Evolutionary conservation across 2,329 filamentous ascomycete species (phyloP).

Genomic region (Penicillium italicum): DNA sequence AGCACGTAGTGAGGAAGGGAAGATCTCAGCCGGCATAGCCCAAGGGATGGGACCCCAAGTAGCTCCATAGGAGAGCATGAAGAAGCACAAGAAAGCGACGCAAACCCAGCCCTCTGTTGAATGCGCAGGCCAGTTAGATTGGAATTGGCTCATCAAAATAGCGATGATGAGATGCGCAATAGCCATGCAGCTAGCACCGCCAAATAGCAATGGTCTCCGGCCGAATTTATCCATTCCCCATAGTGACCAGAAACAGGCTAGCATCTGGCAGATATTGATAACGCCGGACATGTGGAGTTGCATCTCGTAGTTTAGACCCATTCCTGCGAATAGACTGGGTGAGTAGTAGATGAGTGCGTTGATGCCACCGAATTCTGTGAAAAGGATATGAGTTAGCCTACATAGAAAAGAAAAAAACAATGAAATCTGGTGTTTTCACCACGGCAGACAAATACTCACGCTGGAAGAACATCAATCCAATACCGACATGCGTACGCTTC

Average conservation of each 20-base stretch:
- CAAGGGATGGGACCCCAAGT: slow-evolving; percentile 37
- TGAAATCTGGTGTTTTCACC: neutral
- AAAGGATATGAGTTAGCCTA: slow-evolving; percentile 40
- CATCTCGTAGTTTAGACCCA: slow-evolving; percentile 28
- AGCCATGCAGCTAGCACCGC: slow-evolving; percentile 26
- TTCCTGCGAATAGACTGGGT: slow-evolving; percentile 39
- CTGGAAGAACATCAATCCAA: slow-evolving; percentile 41
- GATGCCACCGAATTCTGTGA: slow-evolving; percentile 44
- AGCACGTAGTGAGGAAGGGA: slow-evolving; percentile 31
- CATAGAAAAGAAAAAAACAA: neutral
- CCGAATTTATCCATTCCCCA: slow-evolving; percentile 32
- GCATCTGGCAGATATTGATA: slow-evolving; percentile 33
- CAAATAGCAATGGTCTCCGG: slow-evolving; percentile 23
- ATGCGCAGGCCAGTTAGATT: slow-evolving; percentile 20
- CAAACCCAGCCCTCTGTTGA: slow-evolving; percentile 18
- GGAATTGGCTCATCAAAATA: slow-evolving; percentile 19
- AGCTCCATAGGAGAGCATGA: slow-evolving; percentile 19
- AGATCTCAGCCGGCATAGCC: slow-evolving; percentile 38
- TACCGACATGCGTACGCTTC: slow-evolving; percentile 46
- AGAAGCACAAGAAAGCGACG: slow-evolving; percentile 16
- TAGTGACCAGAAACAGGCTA: slow-evolving; percentile 28
- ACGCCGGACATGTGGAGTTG: slow-evolving; percentile 25
- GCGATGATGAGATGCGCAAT: slow-evolving; percentile 31
- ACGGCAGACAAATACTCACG: slow-evolving; percentile 27
- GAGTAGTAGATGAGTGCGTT: slow-evolving; percentile 50